These are phyloP conservation scores for Rhodotorula glutinis DNA, from an alignment of 1,284 basidiomycete species.

Conservation along the genomic window DNA sequence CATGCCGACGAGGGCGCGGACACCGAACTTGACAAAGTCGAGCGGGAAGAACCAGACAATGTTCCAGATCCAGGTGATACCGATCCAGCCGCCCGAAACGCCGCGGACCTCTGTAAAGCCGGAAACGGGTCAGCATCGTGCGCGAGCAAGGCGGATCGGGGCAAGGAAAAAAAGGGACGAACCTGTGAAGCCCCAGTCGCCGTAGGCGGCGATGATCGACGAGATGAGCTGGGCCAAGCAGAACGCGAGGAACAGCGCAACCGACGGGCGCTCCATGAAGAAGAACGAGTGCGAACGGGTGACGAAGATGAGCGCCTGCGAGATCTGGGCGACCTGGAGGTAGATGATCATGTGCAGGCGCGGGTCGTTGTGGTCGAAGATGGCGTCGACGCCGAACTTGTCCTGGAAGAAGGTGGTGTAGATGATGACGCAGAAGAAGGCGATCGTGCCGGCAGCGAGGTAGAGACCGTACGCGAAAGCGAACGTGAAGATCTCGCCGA, in stretches of 20 bases:
- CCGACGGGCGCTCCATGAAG: conserved; percentile 86
- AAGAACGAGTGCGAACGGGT: conserved; percentile 83
- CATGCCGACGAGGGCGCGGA: conserved; percentile 84
- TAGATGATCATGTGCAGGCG: conserved; percentile 54
- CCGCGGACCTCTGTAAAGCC: background rate
- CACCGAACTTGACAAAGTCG: conserved; percentile 60
- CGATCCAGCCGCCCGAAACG: conserved; percentile 79
- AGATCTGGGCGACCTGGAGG: conserved; percentile 85
- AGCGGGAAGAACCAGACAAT: conserved; percentile 41
- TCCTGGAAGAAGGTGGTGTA: conserved; percentile 85
- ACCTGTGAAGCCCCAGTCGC: conserved; percentile 57
- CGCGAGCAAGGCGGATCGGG: background rate
- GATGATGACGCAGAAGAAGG: conserved; percentile 75
- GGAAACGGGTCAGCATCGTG: too few relatives aligned
- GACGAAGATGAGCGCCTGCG: conserved; percentile 68
- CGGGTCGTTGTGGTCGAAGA: conserved; percentile 49
- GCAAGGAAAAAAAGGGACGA: conserved; percentile 42
- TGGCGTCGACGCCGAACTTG: conserved; percentile 69
- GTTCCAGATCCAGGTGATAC: conserved; percentile 69
- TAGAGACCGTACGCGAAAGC: conserved; percentile 93
- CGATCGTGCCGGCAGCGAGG: conserved; percentile 81
- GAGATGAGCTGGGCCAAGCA: conserved; percentile 88
- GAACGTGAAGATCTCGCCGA: conserved; percentile 92
- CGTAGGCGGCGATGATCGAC: conserved; percentile 91
- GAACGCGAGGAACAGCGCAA: conserved; percentile 85